These are phyloP conservation scores for Macadamia integrifolia DNA, from an alignment of 164 flowering plant genomes.

Conservation along the genomic window DNA sequence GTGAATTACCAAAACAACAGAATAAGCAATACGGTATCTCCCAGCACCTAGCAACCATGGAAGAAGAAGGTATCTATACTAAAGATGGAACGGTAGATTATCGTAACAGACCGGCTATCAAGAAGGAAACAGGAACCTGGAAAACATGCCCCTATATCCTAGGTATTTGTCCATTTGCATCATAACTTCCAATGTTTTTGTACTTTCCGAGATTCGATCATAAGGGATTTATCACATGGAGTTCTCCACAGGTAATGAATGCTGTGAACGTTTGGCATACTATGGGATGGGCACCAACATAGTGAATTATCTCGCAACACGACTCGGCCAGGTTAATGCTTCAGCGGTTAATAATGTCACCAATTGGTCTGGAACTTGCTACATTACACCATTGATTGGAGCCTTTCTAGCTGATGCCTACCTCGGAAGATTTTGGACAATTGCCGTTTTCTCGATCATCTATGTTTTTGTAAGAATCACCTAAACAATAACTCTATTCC, in stretches of 20 bases:
- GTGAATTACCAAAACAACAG: background rate
- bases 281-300: slow-evolving; percentile 16
- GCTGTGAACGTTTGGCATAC: slow-evolving; percentile 15
- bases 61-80: slow-evolving; percentile 26
- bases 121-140: slow-evolving; percentile 34
- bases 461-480: slow-evolving; percentile 8
- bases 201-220: background rate
- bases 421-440: slow-evolving; percentile 13
- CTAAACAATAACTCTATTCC: background rate
- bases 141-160: slow-evolving; percentile 16
- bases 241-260: slow-evolving; percentile 9
- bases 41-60: slow-evolving; percentile 12
- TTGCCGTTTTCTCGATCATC: slow-evolving; percentile 10
- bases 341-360: slow-evolving; percentile 5
- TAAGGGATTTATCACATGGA: background rate
- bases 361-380: slow-evolving; percentile 14
- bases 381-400: slow-evolving; percentile 9
- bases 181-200: background rate
- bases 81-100: slow-evolving; percentile 32
- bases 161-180: background rate
- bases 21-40: background rate
- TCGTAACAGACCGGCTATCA: slow-evolving; percentile 23
- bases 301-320: slow-evolving; percentile 4
- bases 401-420: slow-evolving; percentile 18
- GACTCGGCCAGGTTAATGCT: background rate